Base-by-base conservation (phyloP, 352 stramenopile species). In the Phytophthora colocasiae region DNA sequence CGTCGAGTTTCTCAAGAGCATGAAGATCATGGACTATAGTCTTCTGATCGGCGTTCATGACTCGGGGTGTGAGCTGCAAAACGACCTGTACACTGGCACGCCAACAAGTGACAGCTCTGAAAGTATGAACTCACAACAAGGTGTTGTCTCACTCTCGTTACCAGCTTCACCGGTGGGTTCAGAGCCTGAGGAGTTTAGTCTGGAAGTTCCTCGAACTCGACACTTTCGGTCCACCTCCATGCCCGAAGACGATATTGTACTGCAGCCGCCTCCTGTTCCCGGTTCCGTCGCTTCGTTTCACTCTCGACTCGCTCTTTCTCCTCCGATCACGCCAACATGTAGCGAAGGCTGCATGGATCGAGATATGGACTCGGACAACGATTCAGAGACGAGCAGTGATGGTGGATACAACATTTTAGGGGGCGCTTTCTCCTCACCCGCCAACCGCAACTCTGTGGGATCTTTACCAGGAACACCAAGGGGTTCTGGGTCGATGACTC, bases 11-110 rank as follows among this genome's bases (percentile, higher is more conserved):
- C 81, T 98, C 14, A 87, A 94, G 64, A 63, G 80, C 29, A 95
- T 97, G 87, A 96, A 97, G 63, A 98, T 98, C 64, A 98, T 98
- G 91, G 94, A 98, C 73, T 98, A 98, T 65, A 96, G 85, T 52
- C 62, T 98, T 26, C 82, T 98, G 8, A 86, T 98, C 27, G 94
- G 93, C 46, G 84, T 98, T n/a, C 89, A 98, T 69, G 87, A 98
- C 69, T 80, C 84, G 12, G 68, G 71, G 14, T 77, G 77, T 43
- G 75, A 82, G 43, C 74, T 90, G 38, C 81, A 85, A n/a, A 71
- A 75, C 39, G 75, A 73, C 29, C 67, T 89, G 22, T 89, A 80
- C 45, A 79, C 74, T 14, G 65, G 68, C 24, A 43, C 66, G 26
- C 48, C 67, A 19, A 66, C 68, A 10, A 66, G 53, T 29, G 32